Evolutionary conservation across 169 alveolate genomes (phyloP), one percentile per base, ranked within the genome.

Genomic region (Pseudocohnilembus persalinus): DNA sequence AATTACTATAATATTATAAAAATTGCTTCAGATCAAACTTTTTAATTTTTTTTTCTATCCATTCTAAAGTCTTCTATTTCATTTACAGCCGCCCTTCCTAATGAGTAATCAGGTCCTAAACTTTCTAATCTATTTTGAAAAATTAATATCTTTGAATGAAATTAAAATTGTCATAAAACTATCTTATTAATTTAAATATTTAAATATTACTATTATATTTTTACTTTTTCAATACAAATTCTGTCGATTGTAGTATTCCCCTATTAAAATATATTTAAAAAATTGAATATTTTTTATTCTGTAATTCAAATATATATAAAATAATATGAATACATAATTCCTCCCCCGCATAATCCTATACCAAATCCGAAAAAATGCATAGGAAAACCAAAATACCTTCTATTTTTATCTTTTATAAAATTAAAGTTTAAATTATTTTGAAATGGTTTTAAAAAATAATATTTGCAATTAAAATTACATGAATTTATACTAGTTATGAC

Each of bases 51-150:
- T 64, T 80, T 83, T 76, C 80, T 86, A 33, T 86, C 90, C 87
- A 81, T 74, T 80, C 90, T 79, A 31, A 86, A 86, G 63, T 86
- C 90, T 81, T 86, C 90, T 65, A 86, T 86, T 76, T 86, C 90
- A 75, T 73, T 80, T 29, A 81, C 74, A 0, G 90, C 90, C 82
- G 80, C 31, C 80, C 90, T 86, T 27, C 90, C 90, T 31, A 86
- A 65, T 27, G 72, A 79, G 75, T 86, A 86, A 31, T 86, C 90
- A 28, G 79, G 76, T 30, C 90, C 90, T 25, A 86, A 82, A 1
- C 31, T 85, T 75, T 86, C 90, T 1, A 86, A 76, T 81, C 90
- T 86, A 24, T 49, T 31, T 15, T n/a, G 6, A 73, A 15, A 15
- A 29, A 73, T n/a, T n/a, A n/a, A n/a, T n/a, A n/a, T n/a, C n/a